A percentile compares a stretch with the other conserved stretches of the same genome.
These are phyloP conservation scores for Suhomyces anneliseae DNA, from an alignment of 1,139 yeast species.

Conservation along the genomic window DNA sequence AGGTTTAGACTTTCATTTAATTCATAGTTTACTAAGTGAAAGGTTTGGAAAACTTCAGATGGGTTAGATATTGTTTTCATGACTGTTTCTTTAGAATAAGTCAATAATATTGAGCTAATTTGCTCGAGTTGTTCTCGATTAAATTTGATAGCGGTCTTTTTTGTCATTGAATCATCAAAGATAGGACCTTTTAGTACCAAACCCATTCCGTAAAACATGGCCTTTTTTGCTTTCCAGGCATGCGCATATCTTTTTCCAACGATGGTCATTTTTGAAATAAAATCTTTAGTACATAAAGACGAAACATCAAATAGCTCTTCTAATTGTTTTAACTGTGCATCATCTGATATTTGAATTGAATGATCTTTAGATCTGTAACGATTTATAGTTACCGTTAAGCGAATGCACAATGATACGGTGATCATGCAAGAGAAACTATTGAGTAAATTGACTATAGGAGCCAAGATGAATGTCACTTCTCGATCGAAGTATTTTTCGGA, in stretches of 20 bases:
- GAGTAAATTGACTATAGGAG: constrained; percentile 13
- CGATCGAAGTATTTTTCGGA: constrained; percentile 10
- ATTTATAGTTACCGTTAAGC: constrained; percentile 9
- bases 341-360: constrained; percentile 3
- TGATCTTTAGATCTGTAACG: constrained; percentile 4
- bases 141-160: constrained; percentile 2
- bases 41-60: constrained; percentile 3
- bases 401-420: constrained; percentile 9
- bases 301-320: constrained; percentile 8
- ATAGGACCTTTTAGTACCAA: constrained; percentile 6
- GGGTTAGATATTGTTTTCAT: constrained; percentile 1
- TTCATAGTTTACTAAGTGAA: constrained; percentile 4
- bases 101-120: constrained; percentile 3
- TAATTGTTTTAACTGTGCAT: not conserved
- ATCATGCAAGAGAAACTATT: constrained; percentile 13
- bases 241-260: constrained; percentile 18
- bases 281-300: constrained; percentile 7
- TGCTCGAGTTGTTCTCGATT: constrained; percentile 8
- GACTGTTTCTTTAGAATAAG: not conserved
- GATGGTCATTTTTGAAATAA: constrained; percentile 4
- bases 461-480: constrained; percentile 12
- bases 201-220: constrained; percentile 13
- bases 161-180: constrained; percentile 1
- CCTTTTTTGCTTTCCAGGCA: constrained; percentile 20
- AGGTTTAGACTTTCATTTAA: constrained; percentile 5